A percentile compares a stretch with the other conserved stretches of the same genome.
These are phyloP conservation scores for Pichia sp. DNA, from an alignment of 1,139 yeast genomes.

Conservation along the genomic window DNA sequence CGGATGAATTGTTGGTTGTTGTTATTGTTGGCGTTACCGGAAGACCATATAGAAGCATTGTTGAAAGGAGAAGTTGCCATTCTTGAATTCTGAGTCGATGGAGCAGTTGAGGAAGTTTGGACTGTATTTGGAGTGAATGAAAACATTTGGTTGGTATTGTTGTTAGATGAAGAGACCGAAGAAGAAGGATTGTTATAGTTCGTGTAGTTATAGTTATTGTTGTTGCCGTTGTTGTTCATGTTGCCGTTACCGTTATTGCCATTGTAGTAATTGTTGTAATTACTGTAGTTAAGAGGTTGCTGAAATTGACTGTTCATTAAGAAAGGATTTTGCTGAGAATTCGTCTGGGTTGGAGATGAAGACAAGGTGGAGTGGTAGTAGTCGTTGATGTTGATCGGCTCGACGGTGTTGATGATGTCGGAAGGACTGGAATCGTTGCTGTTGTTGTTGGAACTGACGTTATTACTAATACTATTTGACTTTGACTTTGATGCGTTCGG, in stretches of 20 bases:
- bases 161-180: no score
- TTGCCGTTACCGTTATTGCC: no score
- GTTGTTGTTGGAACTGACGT: background rate
- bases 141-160: no score
- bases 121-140: background rate
- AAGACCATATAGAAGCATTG: constrained; percentile 10
- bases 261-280: background rate
- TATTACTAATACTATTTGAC: background rate
- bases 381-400: constrained; percentile 5
- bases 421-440: constrained; percentile 8
- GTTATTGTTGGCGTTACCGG: background rate
- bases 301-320: background rate
- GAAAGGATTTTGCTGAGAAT: background rate
- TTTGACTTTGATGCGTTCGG: background rate
- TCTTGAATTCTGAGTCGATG: constrained; percentile 2
- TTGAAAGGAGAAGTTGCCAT: constrained; percentile 15
- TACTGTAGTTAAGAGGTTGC: no score
- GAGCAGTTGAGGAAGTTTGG: background rate
- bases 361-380: background rate
- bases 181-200: no score
- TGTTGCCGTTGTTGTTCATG: no score
- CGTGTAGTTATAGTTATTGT: no score
- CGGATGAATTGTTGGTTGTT: constrained; percentile 1
- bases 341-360: background rate
- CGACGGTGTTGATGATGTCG: background rate